Conservation (phyloP, 1,284 basidiomycete species). For the Pyrrhoderma noxium region DNA sequence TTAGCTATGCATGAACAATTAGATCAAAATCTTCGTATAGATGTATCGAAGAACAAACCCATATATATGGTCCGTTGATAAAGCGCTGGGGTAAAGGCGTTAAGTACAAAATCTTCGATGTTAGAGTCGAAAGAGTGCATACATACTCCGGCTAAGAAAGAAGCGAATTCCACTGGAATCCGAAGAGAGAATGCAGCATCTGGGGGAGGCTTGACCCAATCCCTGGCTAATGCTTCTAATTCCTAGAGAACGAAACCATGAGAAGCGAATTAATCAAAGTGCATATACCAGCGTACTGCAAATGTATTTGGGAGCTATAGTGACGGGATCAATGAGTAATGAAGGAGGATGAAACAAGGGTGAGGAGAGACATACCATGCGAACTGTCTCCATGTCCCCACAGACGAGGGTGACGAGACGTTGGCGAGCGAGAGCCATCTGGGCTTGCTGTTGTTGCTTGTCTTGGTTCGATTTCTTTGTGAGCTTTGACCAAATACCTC, state of each 20-base stretch:
- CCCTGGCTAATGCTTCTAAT: slow-evolving; percentile 65
- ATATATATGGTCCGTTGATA: slow-evolving; percentile 70
- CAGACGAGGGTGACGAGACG: slow-evolving; percentile 74
- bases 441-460: slow-evolving; percentile 32
- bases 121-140: slow-evolving; percentile 26
- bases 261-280: slow-evolving; percentile 3
- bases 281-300: slow-evolving; percentile 35
- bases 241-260: slow-evolving; percentile 40
- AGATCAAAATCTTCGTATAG: slow-evolving; percentile 4
- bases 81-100: slow-evolving; percentile 46
- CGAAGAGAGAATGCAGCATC: slow-evolving; percentile 64
- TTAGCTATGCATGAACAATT: slow-evolving; percentile 42
- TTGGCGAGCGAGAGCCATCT: slow-evolving; percentile 59
- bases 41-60: slow-evolving; percentile 38
- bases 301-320: slow-evolving; percentile 56
- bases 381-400: slow-evolving; percentile 75
- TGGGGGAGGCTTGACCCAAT: slow-evolving; percentile 77
- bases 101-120: slow-evolving; percentile 17
- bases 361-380: slow-evolving; percentile 41
- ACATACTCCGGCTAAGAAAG: slow-evolving; percentile 66
- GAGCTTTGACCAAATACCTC: slow-evolving; percentile 39
- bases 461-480: slow-evolving; percentile 25
- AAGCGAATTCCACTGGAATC: slow-evolving; percentile 75
- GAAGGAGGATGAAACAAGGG: neutral
- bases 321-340: neutral